These are phyloP conservation scores for Aurifilum marmelostoma DNA, from an alignment of 2,329 filamentous ascomycete species.

Conservation along the genomic window DNA sequence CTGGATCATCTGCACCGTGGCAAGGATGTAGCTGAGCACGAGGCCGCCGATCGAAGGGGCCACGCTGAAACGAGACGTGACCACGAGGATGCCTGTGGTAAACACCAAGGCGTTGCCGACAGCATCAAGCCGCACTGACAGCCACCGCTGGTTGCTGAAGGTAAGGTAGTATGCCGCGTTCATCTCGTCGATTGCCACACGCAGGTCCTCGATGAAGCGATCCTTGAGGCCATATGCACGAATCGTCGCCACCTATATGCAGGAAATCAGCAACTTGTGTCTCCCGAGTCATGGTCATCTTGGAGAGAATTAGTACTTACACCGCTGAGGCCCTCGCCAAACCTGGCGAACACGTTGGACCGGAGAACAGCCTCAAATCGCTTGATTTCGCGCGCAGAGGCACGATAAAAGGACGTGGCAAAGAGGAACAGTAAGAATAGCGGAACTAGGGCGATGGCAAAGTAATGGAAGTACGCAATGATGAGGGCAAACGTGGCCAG, in stretches of 20 bases:
- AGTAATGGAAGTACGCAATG: conserved; percentile 70
- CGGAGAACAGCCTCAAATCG: conserved; percentile 69
- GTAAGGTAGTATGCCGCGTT: conserved; percentile 93
- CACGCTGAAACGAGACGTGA: conserved; percentile 86
- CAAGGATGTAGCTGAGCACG: conserved; percentile 89
- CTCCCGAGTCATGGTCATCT: no score
- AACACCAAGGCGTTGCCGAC: conserved; percentile 87
- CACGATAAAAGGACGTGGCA: conserved; percentile 66
- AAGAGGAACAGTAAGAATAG: conserved; percentile 64
- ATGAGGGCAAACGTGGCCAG: conserved; percentile 65
- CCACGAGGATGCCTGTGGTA: conserved; percentile 84
- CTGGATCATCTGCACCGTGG: conserved; percentile 93
- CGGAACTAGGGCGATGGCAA: conserved; percentile 65
- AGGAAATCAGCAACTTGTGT: not conserved
- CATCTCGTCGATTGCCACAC: conserved; percentile 83
- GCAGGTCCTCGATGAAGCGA: conserved; percentile 63
- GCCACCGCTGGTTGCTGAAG: conserved; percentile 93
- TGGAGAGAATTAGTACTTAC: conserved; percentile 36
- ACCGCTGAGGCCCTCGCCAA: conserved; percentile 66
- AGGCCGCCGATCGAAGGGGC: conserved; percentile 83
- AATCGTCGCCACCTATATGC: conserved; percentile 53
- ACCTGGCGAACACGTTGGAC: conserved; percentile 66
- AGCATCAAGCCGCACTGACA: conserved; percentile 80
- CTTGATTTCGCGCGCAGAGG: conserved; percentile 70
- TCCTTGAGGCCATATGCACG: conserved; percentile 66